A percentile compares a stretch with the other conserved stretches of the same genome.
These are phyloP conservation scores for Penicillium lividum DNA, from an alignment of 495 filamentous ascomycete species.

Conservation along the genomic window DNA sequence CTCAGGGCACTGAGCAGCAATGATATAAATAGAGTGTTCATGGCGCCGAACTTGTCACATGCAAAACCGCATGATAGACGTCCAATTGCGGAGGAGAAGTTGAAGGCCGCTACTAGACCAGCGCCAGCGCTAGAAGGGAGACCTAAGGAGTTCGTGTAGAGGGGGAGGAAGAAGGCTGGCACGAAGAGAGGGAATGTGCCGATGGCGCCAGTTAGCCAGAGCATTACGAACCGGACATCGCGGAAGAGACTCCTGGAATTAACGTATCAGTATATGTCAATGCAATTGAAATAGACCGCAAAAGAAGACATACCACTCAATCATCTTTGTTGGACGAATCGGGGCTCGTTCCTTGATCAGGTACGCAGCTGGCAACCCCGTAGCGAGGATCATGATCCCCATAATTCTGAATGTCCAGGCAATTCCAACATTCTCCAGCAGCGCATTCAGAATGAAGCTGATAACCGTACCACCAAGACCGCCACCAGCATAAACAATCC, in stretches of 20 bases:
- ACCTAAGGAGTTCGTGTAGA: slow-evolving; percentile 47
- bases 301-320: slow-evolving; percentile 46
- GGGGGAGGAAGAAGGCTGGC: slow-evolving; percentile 60
- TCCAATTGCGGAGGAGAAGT: slow-evolving; percentile 53
- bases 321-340: slow-evolving; percentile 40
- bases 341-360: slow-evolving; percentile 56
- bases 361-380: slow-evolving; percentile 58
- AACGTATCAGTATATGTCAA: not conserved
- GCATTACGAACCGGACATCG: slow-evolving; percentile 47
- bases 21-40: slow-evolving; percentile 52
- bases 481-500: slow-evolving; percentile 55
- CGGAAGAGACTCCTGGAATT: slow-evolving; percentile 47
- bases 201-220: slow-evolving; percentile 58
- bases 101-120: slow-evolving; percentile 57
- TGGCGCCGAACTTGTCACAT: slow-evolving; percentile 51
- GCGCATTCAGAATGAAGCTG: slow-evolving; percentile 48
- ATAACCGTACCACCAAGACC: slow-evolving; percentile 55
- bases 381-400: slow-evolving; percentile 46
- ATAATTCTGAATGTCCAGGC: slow-evolving; percentile 58
- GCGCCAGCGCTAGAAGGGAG: slow-evolving; percentile 51
- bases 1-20: slow-evolving; percentile 52
- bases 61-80: slow-evolving; percentile 51
- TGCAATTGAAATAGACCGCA: not conserved
- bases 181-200: slow-evolving; percentile 63
- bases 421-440: slow-evolving; percentile 47